Percentiles rank a stretch among this genome's conserved stretches.
Evolutionary conservation across 2,329 filamentous ascomycete genomes (phyloP).

Genomic region (Coleophoma crateriformis): DNA sequence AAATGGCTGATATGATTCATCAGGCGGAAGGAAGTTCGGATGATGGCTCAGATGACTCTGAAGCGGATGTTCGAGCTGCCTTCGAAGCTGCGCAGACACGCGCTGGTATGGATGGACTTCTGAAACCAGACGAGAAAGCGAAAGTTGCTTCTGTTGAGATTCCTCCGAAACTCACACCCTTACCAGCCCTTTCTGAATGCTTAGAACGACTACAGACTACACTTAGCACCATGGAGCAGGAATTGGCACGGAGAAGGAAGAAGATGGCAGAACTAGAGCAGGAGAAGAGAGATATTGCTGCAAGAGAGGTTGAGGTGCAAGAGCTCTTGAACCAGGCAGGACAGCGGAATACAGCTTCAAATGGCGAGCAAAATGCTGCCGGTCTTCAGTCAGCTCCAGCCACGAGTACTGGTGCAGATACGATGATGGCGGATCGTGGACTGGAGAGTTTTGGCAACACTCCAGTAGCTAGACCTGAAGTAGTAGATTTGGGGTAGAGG

Average conservation of each 20-base stretch:
- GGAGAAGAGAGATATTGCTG: conserved; percentile 63
- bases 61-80: conserved; percentile 67
- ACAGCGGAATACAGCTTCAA: conserved; percentile 58
- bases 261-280: conserved; percentile 60
- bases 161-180: conserved; percentile 62
- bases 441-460: conserved; percentile 34
- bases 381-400: conserved; percentile 7
- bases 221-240: conserved; percentile 56
- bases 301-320: conserved; percentile 76
- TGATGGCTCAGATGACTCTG: conserved; percentile 62
- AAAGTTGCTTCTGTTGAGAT: conserved; percentile 22
- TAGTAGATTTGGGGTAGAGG: conserved; percentile 24
- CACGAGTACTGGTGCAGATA: conserved; percentile 7
- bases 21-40: conserved; percentile 65
- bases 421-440: conserved; percentile 22
- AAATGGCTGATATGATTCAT: conserved; percentile 80
- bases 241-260: conserved; percentile 53
- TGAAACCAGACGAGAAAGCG: conserved; percentile 37
- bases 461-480: conserved; percentile 20
- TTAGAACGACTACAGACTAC: conserved; percentile 57
- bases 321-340: conserved; percentile 75
- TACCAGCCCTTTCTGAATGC: conserved; percentile 68
- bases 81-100: conserved; percentile 85
- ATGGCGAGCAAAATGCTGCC: conserved; percentile 37
- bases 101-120: conserved; percentile 74